phyloP scores from a whole-genome alignment of 768 basidiomycete species.

The Psilocybe azurescens region DNA sequence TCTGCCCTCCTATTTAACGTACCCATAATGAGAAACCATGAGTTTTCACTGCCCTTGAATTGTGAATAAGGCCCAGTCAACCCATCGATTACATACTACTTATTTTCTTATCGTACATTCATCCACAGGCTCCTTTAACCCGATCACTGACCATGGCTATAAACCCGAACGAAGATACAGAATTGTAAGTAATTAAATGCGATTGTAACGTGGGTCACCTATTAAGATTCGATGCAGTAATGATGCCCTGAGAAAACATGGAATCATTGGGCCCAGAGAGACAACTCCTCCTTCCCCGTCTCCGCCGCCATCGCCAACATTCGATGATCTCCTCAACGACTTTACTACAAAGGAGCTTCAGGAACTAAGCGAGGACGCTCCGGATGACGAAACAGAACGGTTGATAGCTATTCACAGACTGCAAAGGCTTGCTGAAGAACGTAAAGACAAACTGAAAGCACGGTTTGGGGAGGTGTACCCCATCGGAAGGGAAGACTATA shows the following conservation, averaged over 20 bases:
- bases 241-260: constrained; percentile 91
- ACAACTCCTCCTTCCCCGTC: constrained; percentile 78
- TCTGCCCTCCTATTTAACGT: not conserved
- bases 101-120: not conserved
- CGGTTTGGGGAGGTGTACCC: constrained; percentile 88
- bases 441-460: constrained; percentile 57
- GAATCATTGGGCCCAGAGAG: constrained; percentile 83
- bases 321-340: constrained; percentile 70
- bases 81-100: not conserved
- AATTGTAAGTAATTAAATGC: constrained; percentile 73
- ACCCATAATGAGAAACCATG: not conserved
- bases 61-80: too few relatives aligned
- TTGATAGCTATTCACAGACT: constrained; percentile 69
- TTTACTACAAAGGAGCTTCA: constrained; percentile 66
- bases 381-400: constrained; percentile 79
- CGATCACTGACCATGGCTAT: constrained; percentile 53
- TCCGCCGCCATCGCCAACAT: constrained; percentile 75
- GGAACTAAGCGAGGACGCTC: constrained; percentile 73
- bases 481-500: constrained; percentile 93
- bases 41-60: too few relatives aligned
- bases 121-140: not conserved
- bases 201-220: not conserved
- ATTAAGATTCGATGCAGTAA: constrained; percentile 57
- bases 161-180: constrained; percentile 92
- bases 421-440: constrained; percentile 69